Conservation (phyloP, 1,284 basidiomycete species). For the Coriolopsis trogii region DNA sequence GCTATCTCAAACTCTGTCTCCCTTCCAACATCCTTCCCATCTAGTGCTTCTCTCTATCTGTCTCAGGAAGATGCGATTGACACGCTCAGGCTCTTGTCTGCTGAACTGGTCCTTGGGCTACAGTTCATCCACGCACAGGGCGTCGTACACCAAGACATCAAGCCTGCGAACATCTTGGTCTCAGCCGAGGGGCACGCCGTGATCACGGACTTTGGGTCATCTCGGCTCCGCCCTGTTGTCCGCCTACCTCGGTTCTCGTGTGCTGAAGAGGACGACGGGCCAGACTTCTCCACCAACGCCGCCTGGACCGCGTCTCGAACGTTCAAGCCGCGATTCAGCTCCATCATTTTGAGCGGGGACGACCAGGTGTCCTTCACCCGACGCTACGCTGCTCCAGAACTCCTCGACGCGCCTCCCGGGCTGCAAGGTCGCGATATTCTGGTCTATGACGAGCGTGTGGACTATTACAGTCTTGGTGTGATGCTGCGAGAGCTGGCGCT, state of each 20-base stretch:
- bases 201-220: constrained; percentile 65
- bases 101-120: constrained; percentile 20
- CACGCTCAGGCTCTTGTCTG: constrained; percentile 18
- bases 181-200: constrained; percentile 49
- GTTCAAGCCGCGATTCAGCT: constrained; percentile 6
- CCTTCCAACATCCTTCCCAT: constrained; percentile 19
- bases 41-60: constrained; percentile 1
- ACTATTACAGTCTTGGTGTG: constrained; percentile 24
- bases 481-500: constrained; percentile 24
- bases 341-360: constrained; percentile 17
- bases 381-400: constrained; percentile 26
- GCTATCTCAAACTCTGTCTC: constrained; percentile 11
- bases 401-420: constrained; percentile 14
- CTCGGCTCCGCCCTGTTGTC: constrained; percentile 28
- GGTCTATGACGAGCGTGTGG: constrained; percentile 25
- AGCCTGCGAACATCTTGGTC: constrained; percentile 68
- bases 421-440: constrained; percentile 13
- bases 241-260: neutral
- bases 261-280: neutral
- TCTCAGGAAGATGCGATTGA: constrained; percentile 12
- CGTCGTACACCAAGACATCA: constrained; percentile 69
- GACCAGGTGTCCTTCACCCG: constrained; percentile 25
- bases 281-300: constrained; percentile 7
- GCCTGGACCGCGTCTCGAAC: constrained; percentile 4
- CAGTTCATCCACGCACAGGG: constrained; percentile 36